Base-by-base conservation (phyloP, 169 alveolate species). In the Haemoproteus tartakovskyi region DNA sequence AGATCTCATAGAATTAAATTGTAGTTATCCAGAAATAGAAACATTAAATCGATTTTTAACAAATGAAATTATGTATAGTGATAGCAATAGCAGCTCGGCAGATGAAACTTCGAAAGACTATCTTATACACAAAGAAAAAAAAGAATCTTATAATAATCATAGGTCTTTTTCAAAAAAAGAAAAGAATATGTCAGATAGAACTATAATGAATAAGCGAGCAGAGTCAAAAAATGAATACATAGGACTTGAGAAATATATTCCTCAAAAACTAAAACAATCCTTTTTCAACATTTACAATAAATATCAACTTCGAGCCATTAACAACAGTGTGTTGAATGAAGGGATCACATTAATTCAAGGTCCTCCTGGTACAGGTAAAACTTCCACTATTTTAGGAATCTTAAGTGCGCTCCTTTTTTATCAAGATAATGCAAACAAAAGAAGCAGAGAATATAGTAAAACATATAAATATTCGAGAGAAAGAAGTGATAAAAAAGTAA, bases 331-430 rank as follows among this genome's bases (percentile, higher is more conserved):
- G 8, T 52, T 57, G 51, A 70, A 64, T 52, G 54, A 79, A 0
- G 99, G 98, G 18, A 91, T 97, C 2, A 91, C 97, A 8, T 90
- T 97, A 22, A 93, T 96, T 27, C 98, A 97, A 62, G 99, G 99
- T 0, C 99, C 99, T 2, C 99, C 99, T 18, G 99, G 99, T 9
- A 96, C 99, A 4, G 99, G 99, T n/a, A 97, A 97, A 84, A 97
- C 99, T 0, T 92, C 95, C 29, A 96, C 99, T 0, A 93, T 97
- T 37, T 79, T 94, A 36, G 98, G 98, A 12, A 87, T 96, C 11
- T 81, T 97, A 12, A 92, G 97, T 63, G 91, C 93, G 12, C 62
- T 94, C 30, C 62, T 89, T 45, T 79, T 83, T 33, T 70, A 46
- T 40, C 54, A 45, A 6, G 22, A n/a, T 54, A 16, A 11, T n/a